Base-by-base conservation (phyloP, 352 stramenopile species). In the Globisporangium abappressorium region DNA sequence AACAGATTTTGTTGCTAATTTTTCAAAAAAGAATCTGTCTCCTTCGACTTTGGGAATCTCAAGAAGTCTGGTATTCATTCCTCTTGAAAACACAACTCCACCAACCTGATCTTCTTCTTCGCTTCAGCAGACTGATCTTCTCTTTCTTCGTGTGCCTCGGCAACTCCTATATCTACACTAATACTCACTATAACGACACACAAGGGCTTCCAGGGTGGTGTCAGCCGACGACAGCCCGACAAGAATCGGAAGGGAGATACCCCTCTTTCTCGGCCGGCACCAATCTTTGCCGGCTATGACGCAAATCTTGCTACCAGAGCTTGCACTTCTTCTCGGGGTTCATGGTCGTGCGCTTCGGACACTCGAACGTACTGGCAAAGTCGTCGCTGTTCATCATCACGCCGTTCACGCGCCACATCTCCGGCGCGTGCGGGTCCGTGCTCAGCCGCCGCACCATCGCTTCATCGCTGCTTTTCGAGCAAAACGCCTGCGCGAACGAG, bases 321-420 rank as follows among this genome's bases (percentile, higher is more conserved):
- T 82, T 68, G 75, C 89, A 96, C 49, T 87, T 91, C 1, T 71
- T 72, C 49, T 69, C 72, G 1, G 89, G 84, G 62, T 90, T 92
- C 87, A 96, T 95, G 18, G 69, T 66, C 1, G 83, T 78, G 28
- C 71, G 76, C 28, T 55, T 70, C 4, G 76, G 74, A 51, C 87
- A 95, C 33, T 76, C 75, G 58, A 91, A 95, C 3, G 79, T 74
- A 8, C 69, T 62, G 1, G 76, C 75, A 74, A 94, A 95, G n/a
- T 87, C 85, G 34, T 68, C 70, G 22, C 76, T 90, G 71, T 95
- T 95, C 74, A 86, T 94, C 55, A 89, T 76, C 28, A 81, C 83
- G 18, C 85, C 87, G 47, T 95, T 94, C 54, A 92, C 81, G 41
- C 87, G 87, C 85, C 85, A 92, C 60, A 78, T 73, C 47, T 84